Base-by-base conservation (phyloP, 2,329 filamentous ascomycete genomes). In the Exophiala viscosa region DNA sequence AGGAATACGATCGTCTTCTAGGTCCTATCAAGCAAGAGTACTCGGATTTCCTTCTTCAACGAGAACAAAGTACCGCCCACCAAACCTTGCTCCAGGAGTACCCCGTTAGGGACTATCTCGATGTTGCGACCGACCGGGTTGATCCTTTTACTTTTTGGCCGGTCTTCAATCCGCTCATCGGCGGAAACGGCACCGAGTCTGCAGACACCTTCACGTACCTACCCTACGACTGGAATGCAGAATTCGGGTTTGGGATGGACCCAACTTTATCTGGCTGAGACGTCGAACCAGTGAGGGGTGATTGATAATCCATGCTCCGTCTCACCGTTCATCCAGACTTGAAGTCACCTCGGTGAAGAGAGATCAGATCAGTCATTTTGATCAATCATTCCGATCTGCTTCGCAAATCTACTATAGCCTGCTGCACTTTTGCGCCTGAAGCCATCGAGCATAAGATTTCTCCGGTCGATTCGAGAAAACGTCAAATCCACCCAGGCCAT, bases 1-100 rank as follows among this genome's bases (percentile, higher is more conserved):
- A 45, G 10, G 48, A 51, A 40, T 51, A 51, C 34, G 48, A 51
- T n/a, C 31, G 42, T n/a, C 48, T 51, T 5, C 18, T 51, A 32
- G 36, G 40, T 3, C 48, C 48, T 2, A 40, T 45, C 9, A 51
- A 45, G 15, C 31, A 41, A 23, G 42, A 51, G 7, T 51, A 45
- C 23, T 45, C 33, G 6, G 42, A 51, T 11, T 51, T 45, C 23
- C 18, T 51, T 28, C 20, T 39, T n/a, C 48, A 45, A 28, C 38
- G 15, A 13, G 41, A 48, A 23, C 45, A 48, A 36, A 40, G 35
- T 23, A 31, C 45, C 10, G 14, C 38, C 17, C 6, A 32, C 13
- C 7, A 14, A 32, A 15, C 40, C 18, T 17, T 39, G 36, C 9
- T 48, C 13, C 34, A 35, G 10, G 15, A 33, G n/a, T 34, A 39